Conservation (phyloP, 2,329 filamentous ascomycete species). For the Bipolaris zeicola region DNA sequence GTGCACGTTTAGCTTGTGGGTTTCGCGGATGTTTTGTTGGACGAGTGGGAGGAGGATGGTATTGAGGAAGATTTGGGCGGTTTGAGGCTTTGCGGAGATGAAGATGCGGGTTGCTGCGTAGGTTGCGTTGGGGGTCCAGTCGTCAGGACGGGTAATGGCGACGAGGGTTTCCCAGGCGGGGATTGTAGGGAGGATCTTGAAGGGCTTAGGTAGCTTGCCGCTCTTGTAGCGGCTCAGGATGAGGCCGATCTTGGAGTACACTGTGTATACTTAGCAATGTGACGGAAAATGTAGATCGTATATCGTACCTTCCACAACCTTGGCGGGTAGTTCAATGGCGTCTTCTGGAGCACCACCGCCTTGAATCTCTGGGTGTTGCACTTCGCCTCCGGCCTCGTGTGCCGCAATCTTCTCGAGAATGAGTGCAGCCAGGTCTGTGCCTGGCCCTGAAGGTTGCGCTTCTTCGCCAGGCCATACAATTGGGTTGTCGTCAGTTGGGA, state of each 20-base stretch:
- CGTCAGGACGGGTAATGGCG: conserved; percentile 79
- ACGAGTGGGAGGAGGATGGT: conserved; percentile 86
- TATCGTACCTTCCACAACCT: conserved; percentile 73
- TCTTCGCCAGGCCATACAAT: conserved; percentile 69
- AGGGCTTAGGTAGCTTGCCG: conserved; percentile 94
- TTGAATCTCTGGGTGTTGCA: conserved; percentile 53
- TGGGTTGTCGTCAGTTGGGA: conserved; percentile 75
- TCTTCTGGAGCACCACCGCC: conserved; percentile 71
- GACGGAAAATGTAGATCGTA: background rate
- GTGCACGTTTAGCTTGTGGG: conserved; percentile 93
- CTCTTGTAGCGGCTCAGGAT: conserved; percentile 93
- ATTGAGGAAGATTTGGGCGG: conserved; percentile 84
- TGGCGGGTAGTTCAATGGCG: conserved; percentile 83
- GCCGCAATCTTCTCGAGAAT: conserved; percentile 94
- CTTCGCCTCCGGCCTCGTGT: conserved; percentile 72
- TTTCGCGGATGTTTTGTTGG: conserved; percentile 92
- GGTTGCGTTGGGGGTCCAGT: conserved; percentile 77
- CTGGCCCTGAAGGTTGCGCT: conserved; percentile 46
- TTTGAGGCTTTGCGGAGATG: conserved; percentile 78
- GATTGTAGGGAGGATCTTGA: conserved; percentile 93
- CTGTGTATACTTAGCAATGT: conserved; percentile 45
- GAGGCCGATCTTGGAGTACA: conserved; percentile 89
- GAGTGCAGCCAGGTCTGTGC: conserved; percentile 85
- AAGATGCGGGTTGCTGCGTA: conserved; percentile 94
- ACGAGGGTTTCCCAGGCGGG: conserved; percentile 92